Percentiles rank a stretch among this genome's conserved stretches.
Evolutionary conservation across 257 asterid genomes (phyloP).

Genomic region (Salvia hispanica): DNA sequence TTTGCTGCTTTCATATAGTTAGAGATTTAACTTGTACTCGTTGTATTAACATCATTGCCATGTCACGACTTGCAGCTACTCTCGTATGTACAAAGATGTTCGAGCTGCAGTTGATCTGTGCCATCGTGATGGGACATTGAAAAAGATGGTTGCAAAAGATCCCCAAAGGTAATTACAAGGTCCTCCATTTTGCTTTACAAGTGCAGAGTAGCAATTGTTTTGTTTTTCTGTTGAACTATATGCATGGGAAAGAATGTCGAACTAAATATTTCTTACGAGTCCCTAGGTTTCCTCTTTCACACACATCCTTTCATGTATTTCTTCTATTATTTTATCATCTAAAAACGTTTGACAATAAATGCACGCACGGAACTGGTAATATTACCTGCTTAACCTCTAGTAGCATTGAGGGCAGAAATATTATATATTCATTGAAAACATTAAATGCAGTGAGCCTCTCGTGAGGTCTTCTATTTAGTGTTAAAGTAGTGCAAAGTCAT

Average conservation of each 20-base stretch:
- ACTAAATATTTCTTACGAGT: not conserved
- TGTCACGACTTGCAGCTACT: slow-evolving; percentile 59
- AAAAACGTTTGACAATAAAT: not conserved
- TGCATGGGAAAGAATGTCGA: slow-evolving; percentile 9
- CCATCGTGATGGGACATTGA: slow-evolving; percentile 99
- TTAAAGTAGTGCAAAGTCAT: not conserved
- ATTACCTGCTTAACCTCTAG: not conserved
- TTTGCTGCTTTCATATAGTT: slow-evolving; percentile 17
- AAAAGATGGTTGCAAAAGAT: slow-evolving; percentile 94
- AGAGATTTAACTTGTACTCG: slow-evolving; percentile 9
- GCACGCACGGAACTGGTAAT: slow-evolving; percentile 13
- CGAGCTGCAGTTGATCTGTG: slow-evolving; percentile 98
- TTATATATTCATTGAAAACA: not conserved
- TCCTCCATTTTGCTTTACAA: slow-evolving; percentile 26
- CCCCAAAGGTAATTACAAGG: slow-evolving; percentile 64
- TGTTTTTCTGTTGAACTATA: slow-evolving; percentile 9
- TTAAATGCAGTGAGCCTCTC: not conserved
- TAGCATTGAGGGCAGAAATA: not conserved
- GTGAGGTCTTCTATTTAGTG: not conserved
- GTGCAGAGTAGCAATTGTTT: slow-evolving; percentile 3
- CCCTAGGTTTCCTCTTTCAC: slow-evolving; percentile 12
- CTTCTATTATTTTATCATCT: slow-evolving; percentile 11
- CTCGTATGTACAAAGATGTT: slow-evolving; percentile 85
- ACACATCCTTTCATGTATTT: not conserved
- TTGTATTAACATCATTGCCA: slow-evolving; percentile 33